Base-by-base conservation (phyloP, 441 rosid genomes). In the Daphne laureola region DNA sequence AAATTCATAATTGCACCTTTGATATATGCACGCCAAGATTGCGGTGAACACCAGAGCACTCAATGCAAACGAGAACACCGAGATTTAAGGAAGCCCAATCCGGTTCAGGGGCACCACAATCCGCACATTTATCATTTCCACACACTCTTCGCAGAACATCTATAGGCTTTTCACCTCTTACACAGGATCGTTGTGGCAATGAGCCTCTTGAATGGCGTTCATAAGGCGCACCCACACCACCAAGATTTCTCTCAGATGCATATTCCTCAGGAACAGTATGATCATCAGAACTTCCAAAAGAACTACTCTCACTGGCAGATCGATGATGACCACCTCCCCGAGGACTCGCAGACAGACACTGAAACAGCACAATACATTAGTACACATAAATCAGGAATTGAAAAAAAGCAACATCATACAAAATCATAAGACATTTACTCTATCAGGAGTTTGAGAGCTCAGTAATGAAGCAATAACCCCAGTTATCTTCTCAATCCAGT, bases 21-120 rank as follows among this genome's bases (percentile, higher is more conserved):
- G 99, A 95, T 65, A 95, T 80, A 65, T 95, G 98, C 44, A 91
- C 99, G 59, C 97, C 98, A 61, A 95, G 99, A 69, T 95, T 95
- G 40, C 97, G 93, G 60, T 95, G 99, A 80, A 95, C 96, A 62
- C 98, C 98, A 54, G 99, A 95, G 75, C 99, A 95, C 59, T 88
- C 96, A 0, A 91, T 95, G 77, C 99, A 95, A 77, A 95, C 87
- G 68, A 88, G 99, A 76, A 91, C 85, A 17, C 99, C 98, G 8
- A 91, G 80, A 70, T 95, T 91, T 63, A 95, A 75, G 61, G 99
- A 95, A 26, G 99, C 98, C 99, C 99, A 95, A 73, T 95, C 96
- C 51, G 98, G 99, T 76, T 95, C 99, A 51, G 83, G 81, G 62
- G 93, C 85, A 64, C 99, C 91, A 80, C 99, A 95, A 78, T 95